phyloP scores from a whole-genome alignment of 202 grass and related monocot species.

The Digitaria exilis region DNA sequence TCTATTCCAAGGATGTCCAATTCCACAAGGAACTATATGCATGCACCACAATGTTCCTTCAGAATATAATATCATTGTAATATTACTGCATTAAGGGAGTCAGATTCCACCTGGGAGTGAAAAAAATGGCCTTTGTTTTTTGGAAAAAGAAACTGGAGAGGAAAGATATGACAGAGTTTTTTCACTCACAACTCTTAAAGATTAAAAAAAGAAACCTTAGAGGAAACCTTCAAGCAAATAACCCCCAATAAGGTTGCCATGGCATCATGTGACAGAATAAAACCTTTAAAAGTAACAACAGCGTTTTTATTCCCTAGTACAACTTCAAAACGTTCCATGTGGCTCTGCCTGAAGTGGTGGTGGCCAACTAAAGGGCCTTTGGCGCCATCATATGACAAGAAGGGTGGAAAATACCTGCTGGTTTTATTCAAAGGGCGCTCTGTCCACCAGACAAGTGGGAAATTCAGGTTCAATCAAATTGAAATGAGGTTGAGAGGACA shows the following conservation, averaged over 20 bases:
- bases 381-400: conserved; percentile 25
- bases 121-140: not conserved
- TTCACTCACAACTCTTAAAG: not conserved
- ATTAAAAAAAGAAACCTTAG: not conserved
- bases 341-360: conserved; percentile 27
- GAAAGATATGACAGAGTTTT: conserved; percentile 6
- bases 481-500: conserved; percentile 14
- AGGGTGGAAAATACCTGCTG: not conserved
- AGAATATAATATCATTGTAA: not conserved
- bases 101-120: conserved; percentile 3
- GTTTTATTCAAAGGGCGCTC: conserved; percentile 17
- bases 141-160: not conserved
- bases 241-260: not conserved
- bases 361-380: conserved; percentile 39
- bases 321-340: conserved; percentile 19
- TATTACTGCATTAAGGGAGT: not conserved
- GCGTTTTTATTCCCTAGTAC: conserved; percentile 33
- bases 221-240: conserved; percentile 7
- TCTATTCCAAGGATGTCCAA: not conserved
- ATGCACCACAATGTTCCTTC: not conserved
- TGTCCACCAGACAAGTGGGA: conserved; percentile 8
- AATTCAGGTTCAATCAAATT: not conserved
- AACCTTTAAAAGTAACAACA: conserved; percentile 17
- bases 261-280: not conserved
- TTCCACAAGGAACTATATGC: not conserved